Percentiles rank a stretch among this genome's conserved stretches.
Conservation (phyloP, 805 yeast species). For the Tetrapisispora phaffii region DNA sequence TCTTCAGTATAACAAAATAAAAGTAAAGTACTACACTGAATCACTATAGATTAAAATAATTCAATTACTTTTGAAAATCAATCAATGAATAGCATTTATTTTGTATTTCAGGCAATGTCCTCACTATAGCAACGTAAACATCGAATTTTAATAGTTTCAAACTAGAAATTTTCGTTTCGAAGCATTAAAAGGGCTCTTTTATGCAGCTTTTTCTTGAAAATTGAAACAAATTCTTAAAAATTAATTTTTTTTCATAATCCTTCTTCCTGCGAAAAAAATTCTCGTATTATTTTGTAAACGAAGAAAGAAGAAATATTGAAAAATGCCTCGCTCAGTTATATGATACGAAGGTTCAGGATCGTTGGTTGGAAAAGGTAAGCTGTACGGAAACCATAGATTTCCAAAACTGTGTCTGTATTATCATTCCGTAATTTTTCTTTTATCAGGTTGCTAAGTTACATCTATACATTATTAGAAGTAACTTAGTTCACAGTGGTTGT, state of each 20-base stretch:
- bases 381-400: no score
- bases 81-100: background rate
- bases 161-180: background rate
- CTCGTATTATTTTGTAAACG: background rate
- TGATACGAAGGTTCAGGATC: background rate
- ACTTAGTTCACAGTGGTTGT: background rate
- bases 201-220: background rate
- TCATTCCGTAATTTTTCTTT: no score
- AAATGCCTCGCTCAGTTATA: background rate
- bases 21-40: background rate
- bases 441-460: background rate
- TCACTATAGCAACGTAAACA: background rate
- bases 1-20: background rate
- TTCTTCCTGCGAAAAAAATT: background rate
- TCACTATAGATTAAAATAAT: background rate
- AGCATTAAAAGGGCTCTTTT: background rate
- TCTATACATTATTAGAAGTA: background rate
- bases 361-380: background rate
- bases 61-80: background rate
- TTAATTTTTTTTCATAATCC: background rate
- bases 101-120: background rate
- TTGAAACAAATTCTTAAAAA: background rate
- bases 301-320: background rate
- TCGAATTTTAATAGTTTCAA: no score
- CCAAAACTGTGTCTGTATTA: no score